phyloP scores from a whole-genome alignment of 441 rosid genomes.

The Populus trichocarpa region DNA sequence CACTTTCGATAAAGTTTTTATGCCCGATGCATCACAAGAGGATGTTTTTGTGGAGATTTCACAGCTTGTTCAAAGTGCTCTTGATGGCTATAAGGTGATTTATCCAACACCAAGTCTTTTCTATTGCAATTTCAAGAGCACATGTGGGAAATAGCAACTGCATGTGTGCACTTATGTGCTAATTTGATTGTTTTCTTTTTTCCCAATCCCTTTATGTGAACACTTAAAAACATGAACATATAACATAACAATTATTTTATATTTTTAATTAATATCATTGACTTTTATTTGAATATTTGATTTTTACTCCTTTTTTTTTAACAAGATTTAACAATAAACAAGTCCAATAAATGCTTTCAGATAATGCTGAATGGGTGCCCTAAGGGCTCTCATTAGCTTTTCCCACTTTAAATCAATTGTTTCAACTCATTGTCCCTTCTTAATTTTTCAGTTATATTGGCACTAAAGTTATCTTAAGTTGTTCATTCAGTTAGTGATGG shows the following conservation, averaged over 20 bases:
- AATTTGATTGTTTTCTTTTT: background rate
- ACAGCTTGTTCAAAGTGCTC: no score
- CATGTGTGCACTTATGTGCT: background rate
- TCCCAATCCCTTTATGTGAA: background rate
- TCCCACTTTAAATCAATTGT: background rate
- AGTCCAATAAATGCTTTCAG: background rate
- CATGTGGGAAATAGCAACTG: background rate
- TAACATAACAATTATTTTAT: background rate
- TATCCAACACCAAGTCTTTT: background rate
- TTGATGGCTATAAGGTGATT: no score
- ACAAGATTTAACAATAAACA: no score
- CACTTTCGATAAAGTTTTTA: no score
- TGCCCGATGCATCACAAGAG: no score
- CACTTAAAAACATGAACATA: background rate
- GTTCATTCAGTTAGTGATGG: background rate
- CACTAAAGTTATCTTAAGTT: background rate
- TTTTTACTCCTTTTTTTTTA: background rate
- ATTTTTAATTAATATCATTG: no score
- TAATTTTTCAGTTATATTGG: background rate
- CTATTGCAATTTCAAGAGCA: background rate
- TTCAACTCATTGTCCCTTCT: background rate
- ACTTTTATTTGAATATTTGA: no score
- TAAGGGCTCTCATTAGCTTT: background rate
- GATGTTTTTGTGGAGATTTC: no score
- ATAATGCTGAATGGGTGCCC: background rate